phyloP scores from a whole-genome alignment of 2,329 filamentous ascomycete species.

The Colletotrichum truncatum region DNA sequence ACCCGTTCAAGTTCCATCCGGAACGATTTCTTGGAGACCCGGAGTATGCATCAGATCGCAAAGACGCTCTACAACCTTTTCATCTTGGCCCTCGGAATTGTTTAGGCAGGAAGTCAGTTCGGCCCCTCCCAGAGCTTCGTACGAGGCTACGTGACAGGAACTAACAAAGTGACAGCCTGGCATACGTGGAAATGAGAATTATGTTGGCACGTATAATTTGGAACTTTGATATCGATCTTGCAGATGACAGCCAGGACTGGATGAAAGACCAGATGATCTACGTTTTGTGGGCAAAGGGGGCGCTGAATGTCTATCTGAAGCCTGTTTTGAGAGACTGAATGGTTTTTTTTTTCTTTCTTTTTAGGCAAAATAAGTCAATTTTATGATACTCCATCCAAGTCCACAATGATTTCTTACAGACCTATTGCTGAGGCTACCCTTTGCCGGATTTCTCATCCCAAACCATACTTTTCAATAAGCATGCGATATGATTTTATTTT shows the following conservation, averaged over 20 bases:
- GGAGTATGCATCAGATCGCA: slow-evolving; percentile 34
- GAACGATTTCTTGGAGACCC: slow-evolving; percentile 45
- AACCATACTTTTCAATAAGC: too few species aligned
- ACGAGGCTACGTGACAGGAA: not conserved
- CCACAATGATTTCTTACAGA: too few species aligned
- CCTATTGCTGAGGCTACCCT: too few species aligned
- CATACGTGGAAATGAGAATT: slow-evolving; percentile 58
- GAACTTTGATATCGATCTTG: slow-evolving; percentile 54
- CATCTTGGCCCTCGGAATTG: slow-evolving; percentile 40
- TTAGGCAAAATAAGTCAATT: too few species aligned
- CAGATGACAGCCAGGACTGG: slow-evolving; percentile 45
- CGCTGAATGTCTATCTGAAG: slow-evolving; percentile 21
- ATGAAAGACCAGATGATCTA: slow-evolving; percentile 34
- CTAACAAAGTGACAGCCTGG: slow-evolving; percentile 41
- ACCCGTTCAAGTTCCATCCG: slow-evolving; percentile 54
- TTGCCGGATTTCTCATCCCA: too few species aligned
- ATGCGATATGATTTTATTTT: too few species aligned
- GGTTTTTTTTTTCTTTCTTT: too few species aligned
- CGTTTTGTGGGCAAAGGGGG: slow-evolving; percentile 9
- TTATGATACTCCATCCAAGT: too few species aligned
- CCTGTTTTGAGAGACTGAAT: slow-evolving; percentile 8
- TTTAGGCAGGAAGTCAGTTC: slow-evolving; percentile 42
- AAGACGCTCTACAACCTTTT: slow-evolving; percentile 40
- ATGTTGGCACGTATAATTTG: slow-evolving; percentile 54
- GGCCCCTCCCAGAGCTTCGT: too few species aligned